phyloP scores from a whole-genome alignment of 345 rosid species.

The Populus nigra region DNA sequence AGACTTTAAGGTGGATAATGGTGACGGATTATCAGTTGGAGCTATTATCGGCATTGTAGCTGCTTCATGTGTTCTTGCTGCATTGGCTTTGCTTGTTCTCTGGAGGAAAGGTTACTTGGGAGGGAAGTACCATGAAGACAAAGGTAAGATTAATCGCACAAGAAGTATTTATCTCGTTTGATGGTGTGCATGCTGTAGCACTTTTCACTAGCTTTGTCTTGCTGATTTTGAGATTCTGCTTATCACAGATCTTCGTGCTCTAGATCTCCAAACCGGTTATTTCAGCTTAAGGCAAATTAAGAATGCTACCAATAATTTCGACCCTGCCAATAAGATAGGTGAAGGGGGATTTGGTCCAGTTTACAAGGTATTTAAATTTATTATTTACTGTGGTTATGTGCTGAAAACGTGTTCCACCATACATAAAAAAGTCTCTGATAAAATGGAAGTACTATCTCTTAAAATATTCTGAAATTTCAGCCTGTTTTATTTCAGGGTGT shows the following conservation, averaged over 20 bases:
- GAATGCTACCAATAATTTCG: constrained; percentile 68
- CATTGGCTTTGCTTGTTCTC: constrained; percentile 44
- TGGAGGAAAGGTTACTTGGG: constrained; percentile 53
- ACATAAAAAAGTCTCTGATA: neutral
- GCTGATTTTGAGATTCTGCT: neutral
- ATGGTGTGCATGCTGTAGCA: neutral
- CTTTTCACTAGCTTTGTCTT: neutral
- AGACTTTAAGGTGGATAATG: constrained; percentile 64
- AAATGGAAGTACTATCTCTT: neutral
- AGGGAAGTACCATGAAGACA: constrained; percentile 48
- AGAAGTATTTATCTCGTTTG: neutral
- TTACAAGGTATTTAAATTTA: constrained; percentile 52
- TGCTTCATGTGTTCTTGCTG: constrained; percentile 39
- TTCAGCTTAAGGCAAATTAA: constrained; percentile 76
- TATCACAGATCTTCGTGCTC: constrained; percentile 50
- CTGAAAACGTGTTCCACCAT: neutral
- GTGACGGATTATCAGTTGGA: constrained; percentile 51
- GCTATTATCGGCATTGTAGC: constrained; percentile 64
- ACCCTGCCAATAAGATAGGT: constrained; percentile 68
- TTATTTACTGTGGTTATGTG: neutral
- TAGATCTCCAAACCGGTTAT: constrained; percentile 71
- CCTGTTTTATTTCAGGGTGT: constrained; percentile 45
- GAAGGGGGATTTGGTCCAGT: constrained; percentile 99
- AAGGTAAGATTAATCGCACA: constrained; percentile 37
- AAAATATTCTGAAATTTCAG: constrained; percentile 4